These are phyloP conservation scores for Onygenales sp. DNA, from an alignment of 2,329 filamentous ascomycete genomes.

Conservation along the genomic window DNA sequence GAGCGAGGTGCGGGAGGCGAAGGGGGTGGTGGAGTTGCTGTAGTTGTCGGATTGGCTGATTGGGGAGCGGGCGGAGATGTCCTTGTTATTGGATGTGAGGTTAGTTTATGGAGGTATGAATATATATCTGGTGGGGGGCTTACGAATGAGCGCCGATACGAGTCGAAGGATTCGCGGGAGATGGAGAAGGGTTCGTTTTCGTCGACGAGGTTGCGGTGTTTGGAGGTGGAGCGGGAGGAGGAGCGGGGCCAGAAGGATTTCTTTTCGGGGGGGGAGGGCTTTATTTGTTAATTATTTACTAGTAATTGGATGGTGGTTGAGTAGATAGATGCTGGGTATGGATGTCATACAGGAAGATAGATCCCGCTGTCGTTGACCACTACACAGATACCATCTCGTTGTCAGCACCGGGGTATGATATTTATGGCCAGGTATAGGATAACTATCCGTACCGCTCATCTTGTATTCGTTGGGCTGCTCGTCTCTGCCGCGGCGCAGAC, in stretches of 20 bases:
- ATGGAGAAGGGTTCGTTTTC: slow-evolving; percentile 93
- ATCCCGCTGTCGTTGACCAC: slow-evolving; percentile 94
- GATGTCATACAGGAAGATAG: slow-evolving; percentile 68
- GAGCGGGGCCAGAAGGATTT: slow-evolving; percentile 64
- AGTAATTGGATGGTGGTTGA: slow-evolving; percentile 3
- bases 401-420: slow-evolving; percentile 4
- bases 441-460: slow-evolving; percentile 56
- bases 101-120: background rate
- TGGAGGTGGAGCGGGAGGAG: slow-evolving; percentile 41
- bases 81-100: slow-evolving; percentile 43
- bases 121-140: slow-evolving; percentile 21
- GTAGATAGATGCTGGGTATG: slow-evolving; percentile 18
- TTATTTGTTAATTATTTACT: slow-evolving; percentile 9
- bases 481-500: slow-evolving; percentile 51
- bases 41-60: slow-evolving; percentile 48
- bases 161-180: slow-evolving; percentile 93
- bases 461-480: slow-evolving; percentile 68
- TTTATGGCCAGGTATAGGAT: too few species aligned
- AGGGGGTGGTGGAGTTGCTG: slow-evolving; percentile 13
- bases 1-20: slow-evolving; percentile 63
- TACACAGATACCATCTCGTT: slow-evolving; percentile 33
- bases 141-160: slow-evolving; percentile 92
- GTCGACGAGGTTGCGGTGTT: slow-evolving; percentile 56
- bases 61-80: slow-evolving; percentile 82
- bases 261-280: slow-evolving; percentile 85